phyloP scores from a whole-genome alignment of 2,329 filamentous ascomycete genomes.

The Xylaria sp. region DNA sequence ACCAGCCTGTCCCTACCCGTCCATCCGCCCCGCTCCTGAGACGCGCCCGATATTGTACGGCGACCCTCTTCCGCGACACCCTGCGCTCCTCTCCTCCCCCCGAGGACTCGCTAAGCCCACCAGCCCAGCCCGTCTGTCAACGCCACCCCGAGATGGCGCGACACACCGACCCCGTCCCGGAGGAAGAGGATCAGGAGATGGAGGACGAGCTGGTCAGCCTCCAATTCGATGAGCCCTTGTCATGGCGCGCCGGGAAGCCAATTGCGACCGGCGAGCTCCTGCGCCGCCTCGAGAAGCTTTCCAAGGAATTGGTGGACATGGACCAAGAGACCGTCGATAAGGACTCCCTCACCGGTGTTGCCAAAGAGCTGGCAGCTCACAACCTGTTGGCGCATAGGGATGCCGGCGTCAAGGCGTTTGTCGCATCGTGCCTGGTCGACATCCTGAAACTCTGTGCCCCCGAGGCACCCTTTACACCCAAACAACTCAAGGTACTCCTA shows the following conservation, averaged over 20 bases:
- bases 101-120: not conserved
- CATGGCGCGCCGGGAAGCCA: constrained; percentile 89
- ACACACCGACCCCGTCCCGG: constrained; percentile 42
- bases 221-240: constrained; percentile 81
- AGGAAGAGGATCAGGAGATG: constrained; percentile 44
- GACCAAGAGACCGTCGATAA: constrained; percentile 86
- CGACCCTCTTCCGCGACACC: not conserved
- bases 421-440: constrained; percentile 88
- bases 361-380: constrained; percentile 79
- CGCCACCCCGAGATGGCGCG: constrained; percentile 40
- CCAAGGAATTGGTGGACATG: constrained; percentile 79
- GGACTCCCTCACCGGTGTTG: constrained; percentile 80
- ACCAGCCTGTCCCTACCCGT: not conserved
- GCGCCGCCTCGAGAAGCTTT: constrained; percentile 76
- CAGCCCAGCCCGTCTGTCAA: not conserved
- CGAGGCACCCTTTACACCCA: constrained; percentile 87
- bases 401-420: constrained; percentile 86
- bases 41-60: not conserved
- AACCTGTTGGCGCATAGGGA: constrained; percentile 91
- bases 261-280: constrained; percentile 84
- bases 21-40: not conserved
- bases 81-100: not conserved
- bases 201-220: constrained; percentile 53
- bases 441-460: constrained; percentile 91
- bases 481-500: constrained; percentile 79